phyloP scores from a whole-genome alignment of 148 eudicot species.

The Spergularia bocconei region DNA sequence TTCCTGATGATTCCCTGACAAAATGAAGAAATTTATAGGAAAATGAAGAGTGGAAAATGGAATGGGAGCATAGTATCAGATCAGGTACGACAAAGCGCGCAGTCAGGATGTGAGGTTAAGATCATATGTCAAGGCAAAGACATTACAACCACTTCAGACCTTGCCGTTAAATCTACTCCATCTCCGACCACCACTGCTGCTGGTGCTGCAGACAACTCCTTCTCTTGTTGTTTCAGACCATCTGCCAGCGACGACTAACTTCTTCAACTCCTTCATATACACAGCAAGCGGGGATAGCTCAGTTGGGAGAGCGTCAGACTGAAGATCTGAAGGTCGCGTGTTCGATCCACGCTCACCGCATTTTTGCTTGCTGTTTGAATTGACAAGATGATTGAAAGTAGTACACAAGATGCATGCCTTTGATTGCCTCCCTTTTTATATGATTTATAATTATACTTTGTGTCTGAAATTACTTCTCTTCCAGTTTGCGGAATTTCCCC shows the following conservation, averaged over 20 bases:
- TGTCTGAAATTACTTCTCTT: no score
- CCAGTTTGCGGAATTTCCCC: no score
- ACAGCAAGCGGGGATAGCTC: constrained; percentile 35
- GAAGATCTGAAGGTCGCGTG: constrained; percentile 80
- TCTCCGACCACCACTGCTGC: not conserved
- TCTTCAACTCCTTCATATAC: not conserved
- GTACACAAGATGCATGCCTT: no score
- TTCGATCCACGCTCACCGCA: constrained; percentile 99
- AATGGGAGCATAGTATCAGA: constrained; percentile 43
- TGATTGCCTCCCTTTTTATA: no score
- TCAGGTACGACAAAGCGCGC: constrained; percentile 49
- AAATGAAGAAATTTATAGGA: constrained; percentile 31
- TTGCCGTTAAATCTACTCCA: not conserved
- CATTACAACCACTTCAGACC: constrained; percentile 2
- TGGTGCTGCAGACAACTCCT: constrained; percentile 18
- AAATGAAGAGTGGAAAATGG: constrained; percentile 49
- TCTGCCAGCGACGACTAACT: not conserved
- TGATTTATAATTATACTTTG: no score
- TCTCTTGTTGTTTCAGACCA: constrained; percentile 35
- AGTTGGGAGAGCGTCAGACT: constrained; percentile 56
- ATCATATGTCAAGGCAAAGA: constrained; percentile 71
- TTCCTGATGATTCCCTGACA: no score
- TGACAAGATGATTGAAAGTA: no score
- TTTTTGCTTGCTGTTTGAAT: not conserved
- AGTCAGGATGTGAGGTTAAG: constrained; percentile 56